Evolutionary conservation across 441 rosid genomes (phyloP).

Genomic region (Populus hybrid): DNA sequence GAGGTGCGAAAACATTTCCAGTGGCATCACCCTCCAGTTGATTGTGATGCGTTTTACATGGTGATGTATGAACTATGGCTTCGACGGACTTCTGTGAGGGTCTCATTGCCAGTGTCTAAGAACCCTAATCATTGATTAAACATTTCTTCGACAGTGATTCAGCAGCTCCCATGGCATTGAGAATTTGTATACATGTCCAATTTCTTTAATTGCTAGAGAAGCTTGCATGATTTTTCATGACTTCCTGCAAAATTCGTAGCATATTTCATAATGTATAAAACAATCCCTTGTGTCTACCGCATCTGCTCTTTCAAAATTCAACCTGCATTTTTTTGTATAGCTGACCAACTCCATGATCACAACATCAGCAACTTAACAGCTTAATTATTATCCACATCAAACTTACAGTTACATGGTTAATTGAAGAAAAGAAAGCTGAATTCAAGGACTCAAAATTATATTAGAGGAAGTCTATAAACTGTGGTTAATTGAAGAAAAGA

Average conservation of each 20-base stretch:
- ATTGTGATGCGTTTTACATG: slow-evolving; percentile 56
- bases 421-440: too few relatives aligned
- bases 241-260: not conserved
- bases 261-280: not conserved
- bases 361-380: not conserved
- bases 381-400: not conserved
- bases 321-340: not conserved
- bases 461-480: too few relatives aligned
- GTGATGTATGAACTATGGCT: slow-evolving; percentile 66
- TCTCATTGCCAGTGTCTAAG: slow-evolving; percentile 14
- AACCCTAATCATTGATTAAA: not conserved
- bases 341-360: not conserved
- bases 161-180: not conserved
- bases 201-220: not conserved
- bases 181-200: slow-evolving; percentile 4
- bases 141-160: not conserved
- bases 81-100: slow-evolving; percentile 38
- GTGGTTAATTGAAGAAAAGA: not conserved
- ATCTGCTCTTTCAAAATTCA: not conserved
- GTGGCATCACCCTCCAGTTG: slow-evolving; percentile 46
- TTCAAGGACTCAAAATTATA: too few relatives aligned
- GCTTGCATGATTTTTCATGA: slow-evolving; percentile 2
- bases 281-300: not conserved
- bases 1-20: slow-evolving; percentile 57
- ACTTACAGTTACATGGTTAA: not conserved